Evolutionary conservation across 805 yeast species (phyloP), one percentile per base, ranked within the genome.

Genomic region (Candida manassasensis): DNA sequence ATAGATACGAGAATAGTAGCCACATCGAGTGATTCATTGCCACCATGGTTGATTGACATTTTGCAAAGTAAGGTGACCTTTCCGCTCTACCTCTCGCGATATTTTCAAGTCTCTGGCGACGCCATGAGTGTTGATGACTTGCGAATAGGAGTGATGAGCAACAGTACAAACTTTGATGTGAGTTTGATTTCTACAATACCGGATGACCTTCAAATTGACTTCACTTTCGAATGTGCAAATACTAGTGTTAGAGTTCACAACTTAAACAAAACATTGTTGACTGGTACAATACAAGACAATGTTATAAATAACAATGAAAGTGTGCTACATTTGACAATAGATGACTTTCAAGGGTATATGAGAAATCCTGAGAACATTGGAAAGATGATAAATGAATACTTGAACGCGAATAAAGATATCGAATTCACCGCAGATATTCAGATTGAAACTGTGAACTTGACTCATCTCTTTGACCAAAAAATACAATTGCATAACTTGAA

Each of bases 31-130:
- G 29, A 33, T 2, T 27, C 34, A 7, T 34, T 59, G 16, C 63
- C 62, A 1, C 27, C 35, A 9, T 60, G 65, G 65, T 37, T 58
- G 22, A 40, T 37, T 29, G 41, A 49, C 19, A 26, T 51, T 1
- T 36, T 59, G 8, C 41, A 36, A 15, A 32, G 19, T 15, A 12
- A 11, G 6, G 12, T 30, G 15, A 30, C 21, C 5, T 19, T 30
- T n/a, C 33, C 15, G 4, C 25, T 30, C 4, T 21, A 29, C 4
- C 4, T 6, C 6, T 19, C 11, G 4, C 13, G 15, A 9, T 14
- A 30, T 12, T n/a, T 27, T 14, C 26, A 26, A 4, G 12, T 8
- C 12, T 12, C 24, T 19, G 19, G 5, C 6, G 17, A 12, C 17
- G 17, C 21, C 11, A 19, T 18, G 9, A 19, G 2, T 14, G 10